Percentiles rank a stretch among this genome's conserved stretches.
Conservation (phyloP, 2,329 filamentous ascomycete genomes). For the Pseudogymnoascus sp. region DNA sequence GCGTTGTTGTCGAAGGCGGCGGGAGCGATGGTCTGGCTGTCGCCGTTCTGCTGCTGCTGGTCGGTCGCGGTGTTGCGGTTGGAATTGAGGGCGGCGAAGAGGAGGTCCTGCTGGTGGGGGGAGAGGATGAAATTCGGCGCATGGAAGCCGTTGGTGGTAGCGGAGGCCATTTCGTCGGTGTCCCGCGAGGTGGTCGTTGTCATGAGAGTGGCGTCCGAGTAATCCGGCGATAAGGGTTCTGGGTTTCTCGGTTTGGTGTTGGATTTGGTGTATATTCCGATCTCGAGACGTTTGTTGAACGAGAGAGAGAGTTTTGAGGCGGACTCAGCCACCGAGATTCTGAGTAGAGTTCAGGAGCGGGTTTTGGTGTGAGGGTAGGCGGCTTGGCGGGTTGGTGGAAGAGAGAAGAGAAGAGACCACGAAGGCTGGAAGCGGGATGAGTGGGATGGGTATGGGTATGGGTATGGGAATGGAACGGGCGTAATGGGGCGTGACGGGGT, state of each 20-base stretch:
- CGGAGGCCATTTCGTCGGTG: conserved; percentile 10
- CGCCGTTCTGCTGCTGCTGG: conserved; percentile 21
- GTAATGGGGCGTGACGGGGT: too few species aligned
- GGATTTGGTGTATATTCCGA: too few species aligned
- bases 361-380: background rate
- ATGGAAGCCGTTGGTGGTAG: conserved; percentile 15
- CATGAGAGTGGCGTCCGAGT: background rate
- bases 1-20: conserved; percentile 37
- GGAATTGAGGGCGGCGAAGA: conserved; percentile 69
- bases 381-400: background rate
- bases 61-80: conserved; percentile 44
- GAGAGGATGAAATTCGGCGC: conserved; percentile 62
- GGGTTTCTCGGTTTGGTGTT: too few species aligned
- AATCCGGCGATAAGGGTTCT: too few species aligned
- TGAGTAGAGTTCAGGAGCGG: background rate
- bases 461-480: too few species aligned
- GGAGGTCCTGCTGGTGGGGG: conserved; percentile 67
- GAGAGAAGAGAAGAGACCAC: background rate
- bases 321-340: background rate
- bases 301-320: background rate
- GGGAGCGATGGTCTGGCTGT: conserved; percentile 17
- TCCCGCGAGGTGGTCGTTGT: background rate
- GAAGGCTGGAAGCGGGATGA: background rate
- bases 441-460: too few species aligned
- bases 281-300: background rate